Percentiles rank a stretch among this genome's conserved stretches.
Conservation (phyloP, 2,329 filamentous ascomycete species). For the Nemania sp. region DNA sequence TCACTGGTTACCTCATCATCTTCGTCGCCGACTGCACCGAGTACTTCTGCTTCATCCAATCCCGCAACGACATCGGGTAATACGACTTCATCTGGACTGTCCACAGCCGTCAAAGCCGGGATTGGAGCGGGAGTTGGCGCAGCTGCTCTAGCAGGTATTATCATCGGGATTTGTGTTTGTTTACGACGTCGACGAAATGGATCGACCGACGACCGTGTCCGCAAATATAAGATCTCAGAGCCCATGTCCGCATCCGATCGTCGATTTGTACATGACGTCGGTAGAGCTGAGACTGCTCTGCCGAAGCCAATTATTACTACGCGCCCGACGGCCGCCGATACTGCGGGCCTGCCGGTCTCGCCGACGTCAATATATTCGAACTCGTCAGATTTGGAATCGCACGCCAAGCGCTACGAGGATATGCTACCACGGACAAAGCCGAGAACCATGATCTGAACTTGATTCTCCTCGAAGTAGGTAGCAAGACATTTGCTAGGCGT, state of each 20-base stretch:
- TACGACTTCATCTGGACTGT: conserved; percentile 39
- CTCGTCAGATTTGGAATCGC: conserved; percentile 50
- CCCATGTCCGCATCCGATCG: conserved; percentile 53
- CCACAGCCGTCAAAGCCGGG: conserved; percentile 51
- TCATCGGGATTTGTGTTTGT: conserved; percentile 46
- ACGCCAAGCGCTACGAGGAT: conserved; percentile 60
- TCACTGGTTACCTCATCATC: conserved; percentile 12
- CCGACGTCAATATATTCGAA: conserved; percentile 29
- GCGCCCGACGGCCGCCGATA: neutral
- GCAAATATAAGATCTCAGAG: conserved; percentile 52
- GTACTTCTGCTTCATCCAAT: neutral
- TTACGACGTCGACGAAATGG: conserved; percentile 40
- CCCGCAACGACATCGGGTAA: conserved; percentile 3
- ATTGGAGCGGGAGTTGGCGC: conserved; percentile 53
- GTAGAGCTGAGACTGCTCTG: conserved; percentile 33
- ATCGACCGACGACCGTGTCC: conserved; percentile 29
- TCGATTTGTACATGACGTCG: conserved; percentile 34
- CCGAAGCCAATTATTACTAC: conserved; percentile 27
- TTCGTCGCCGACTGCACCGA: conserved; percentile 18
- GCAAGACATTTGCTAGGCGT: neutral
- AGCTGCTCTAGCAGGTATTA: conserved; percentile 45
- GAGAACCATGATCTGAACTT: conserved; percentile 40
- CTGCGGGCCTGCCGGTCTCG: conserved; percentile 22
- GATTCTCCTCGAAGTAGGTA: neutral
- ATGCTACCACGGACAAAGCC: conserved; percentile 58